Conservation (phyloP, 2,329 filamentous ascomycete species). For the Epichloe typhina region DNA sequence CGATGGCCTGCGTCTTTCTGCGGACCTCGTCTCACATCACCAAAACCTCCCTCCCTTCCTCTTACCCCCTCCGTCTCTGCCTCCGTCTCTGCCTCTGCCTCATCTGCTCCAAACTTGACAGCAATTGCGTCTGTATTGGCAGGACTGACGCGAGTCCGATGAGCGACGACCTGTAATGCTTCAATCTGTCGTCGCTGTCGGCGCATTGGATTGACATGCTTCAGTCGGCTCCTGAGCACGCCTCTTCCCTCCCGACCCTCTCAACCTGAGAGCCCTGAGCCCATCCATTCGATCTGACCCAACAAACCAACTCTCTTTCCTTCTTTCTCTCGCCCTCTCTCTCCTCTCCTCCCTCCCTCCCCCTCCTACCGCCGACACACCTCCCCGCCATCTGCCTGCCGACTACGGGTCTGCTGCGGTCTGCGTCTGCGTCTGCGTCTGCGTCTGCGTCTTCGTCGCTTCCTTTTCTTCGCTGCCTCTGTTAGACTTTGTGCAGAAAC, state of each 20-base stretch:
- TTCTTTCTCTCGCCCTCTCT: background rate
- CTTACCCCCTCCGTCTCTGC: slow-evolving; percentile 3
- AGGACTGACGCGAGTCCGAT: slow-evolving; percentile 7
- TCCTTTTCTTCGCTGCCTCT: background rate
- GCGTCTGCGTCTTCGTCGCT: background rate
- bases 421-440: background rate
- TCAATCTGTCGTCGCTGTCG: slow-evolving; percentile 9
- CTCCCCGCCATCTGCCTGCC: background rate
- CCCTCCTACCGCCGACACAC: background rate
- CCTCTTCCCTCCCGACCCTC: slow-evolving; percentile 10
- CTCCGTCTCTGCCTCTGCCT: background rate
- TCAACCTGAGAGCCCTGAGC: slow-evolving; percentile 6
- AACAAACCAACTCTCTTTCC: slow-evolving; percentile 3
- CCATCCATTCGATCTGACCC: slow-evolving; percentile 6
- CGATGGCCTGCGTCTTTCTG: slow-evolving; percentile 3
- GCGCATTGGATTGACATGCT: slow-evolving; percentile 16
- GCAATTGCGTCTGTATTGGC: slow-evolving; percentile 14
- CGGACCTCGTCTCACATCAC: slow-evolving; percentile 6
- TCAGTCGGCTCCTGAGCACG: slow-evolving; percentile 15
- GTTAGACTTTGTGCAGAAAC: background rate
- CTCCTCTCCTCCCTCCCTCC: background rate
- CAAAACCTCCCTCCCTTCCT: slow-evolving; percentile 11
- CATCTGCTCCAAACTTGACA: slow-evolving; percentile 8
- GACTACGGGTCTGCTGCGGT: background rate
- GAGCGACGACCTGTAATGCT: slow-evolving; percentile 18